Conservation (phyloP, 345 rosid species). For the Populus davidiana region DNA sequence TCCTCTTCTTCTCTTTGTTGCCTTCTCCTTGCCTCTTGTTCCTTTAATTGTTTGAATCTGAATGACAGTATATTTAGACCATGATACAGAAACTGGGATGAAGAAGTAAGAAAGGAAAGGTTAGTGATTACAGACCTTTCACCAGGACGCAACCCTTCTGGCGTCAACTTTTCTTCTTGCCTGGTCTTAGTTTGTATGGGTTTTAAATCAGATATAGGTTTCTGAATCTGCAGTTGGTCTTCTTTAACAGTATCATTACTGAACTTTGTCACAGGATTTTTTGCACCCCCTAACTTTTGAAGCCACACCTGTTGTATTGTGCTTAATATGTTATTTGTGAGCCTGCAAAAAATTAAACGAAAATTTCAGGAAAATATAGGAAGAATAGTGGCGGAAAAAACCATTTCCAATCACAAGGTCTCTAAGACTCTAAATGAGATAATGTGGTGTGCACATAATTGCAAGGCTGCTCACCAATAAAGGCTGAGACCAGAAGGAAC, state of each 20-base stretch:
- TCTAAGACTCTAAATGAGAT: background rate
- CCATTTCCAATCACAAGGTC: background rate
- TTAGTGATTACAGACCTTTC: slow-evolving; percentile 50
- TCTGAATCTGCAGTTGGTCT: slow-evolving; percentile 35
- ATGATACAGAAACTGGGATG: background rate
- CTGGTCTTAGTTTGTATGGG: slow-evolving; percentile 26
- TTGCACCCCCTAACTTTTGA: slow-evolving; percentile 83
- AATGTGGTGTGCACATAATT: background rate
- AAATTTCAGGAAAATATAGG: slow-evolving; percentile 17
- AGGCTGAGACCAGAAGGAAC: slow-evolving; percentile 99
- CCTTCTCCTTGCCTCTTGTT: slow-evolving; percentile 73
- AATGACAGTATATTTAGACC: slow-evolving; percentile 16
- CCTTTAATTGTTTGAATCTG: slow-evolving; percentile 79
- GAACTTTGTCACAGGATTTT: slow-evolving; percentile 43
- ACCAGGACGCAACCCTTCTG: slow-evolving; percentile 68
- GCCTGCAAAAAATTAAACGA: slow-evolving; percentile 43
- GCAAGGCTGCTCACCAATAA: slow-evolving; percentile 67
- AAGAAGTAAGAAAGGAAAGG: background rate
- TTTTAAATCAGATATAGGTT: slow-evolving; percentile 40
- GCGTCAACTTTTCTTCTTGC: slow-evolving; percentile 37
- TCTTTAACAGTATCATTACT: slow-evolving; percentile 44
- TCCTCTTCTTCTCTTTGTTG: slow-evolving; percentile 59
- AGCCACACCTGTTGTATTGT: slow-evolving; percentile 92
- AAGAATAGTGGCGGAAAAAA: no score
- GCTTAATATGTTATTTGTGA: slow-evolving; percentile 87